These are phyloP conservation scores for Pleochaeta shiraiana DNA, from an alignment of 2,329 filamentous ascomycete genomes.

Conservation along the genomic window DNA sequence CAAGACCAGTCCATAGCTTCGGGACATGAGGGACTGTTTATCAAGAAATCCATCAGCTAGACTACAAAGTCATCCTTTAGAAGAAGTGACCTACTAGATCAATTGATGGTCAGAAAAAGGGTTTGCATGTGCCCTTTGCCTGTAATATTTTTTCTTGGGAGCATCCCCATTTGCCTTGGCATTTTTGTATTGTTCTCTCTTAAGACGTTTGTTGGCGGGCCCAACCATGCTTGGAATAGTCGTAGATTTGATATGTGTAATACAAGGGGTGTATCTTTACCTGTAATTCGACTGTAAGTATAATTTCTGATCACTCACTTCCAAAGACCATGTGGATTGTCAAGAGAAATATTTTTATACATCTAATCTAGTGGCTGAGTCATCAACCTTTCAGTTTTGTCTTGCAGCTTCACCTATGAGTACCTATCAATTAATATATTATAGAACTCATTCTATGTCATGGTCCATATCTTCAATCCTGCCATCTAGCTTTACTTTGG, in stretches of 20 bases:
- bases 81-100: conserved; percentile 45
- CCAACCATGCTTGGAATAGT: too few relatives aligned
- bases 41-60: conserved; percentile 13
- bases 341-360: too few relatives aligned
- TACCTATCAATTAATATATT: too few relatives aligned
- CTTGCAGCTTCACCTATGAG: too few relatives aligned
- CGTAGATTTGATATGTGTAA: too few relatives aligned
- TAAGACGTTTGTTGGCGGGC: conserved; percentile 34
- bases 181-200: conserved; percentile 42
- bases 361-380: too few relatives aligned
- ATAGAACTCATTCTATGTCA: conserved; percentile 33
- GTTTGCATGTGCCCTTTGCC: conserved; percentile 92
- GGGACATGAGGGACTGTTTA: conserved; percentile 49
- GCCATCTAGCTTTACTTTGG: conserved; percentile 29
- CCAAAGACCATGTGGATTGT: too few relatives aligned
- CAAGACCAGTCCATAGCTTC: conserved; percentile 78
- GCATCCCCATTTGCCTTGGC: conserved; percentile 27
- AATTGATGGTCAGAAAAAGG: conserved; percentile 90
- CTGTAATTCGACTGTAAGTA: too few relatives aligned
- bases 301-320: too few relatives aligned
- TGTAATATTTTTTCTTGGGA: conserved; percentile 89
- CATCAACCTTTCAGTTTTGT: too few relatives aligned
- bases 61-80: conserved; percentile 4
- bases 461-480: conserved; percentile 46
- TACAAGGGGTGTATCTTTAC: too few relatives aligned